A percentile compares a stretch with the other conserved stretches of the same genome.
Evolutionary conservation across 495 filamentous ascomycete genomes (phyloP).

Genomic region (Filosporella fistucella): DNA sequence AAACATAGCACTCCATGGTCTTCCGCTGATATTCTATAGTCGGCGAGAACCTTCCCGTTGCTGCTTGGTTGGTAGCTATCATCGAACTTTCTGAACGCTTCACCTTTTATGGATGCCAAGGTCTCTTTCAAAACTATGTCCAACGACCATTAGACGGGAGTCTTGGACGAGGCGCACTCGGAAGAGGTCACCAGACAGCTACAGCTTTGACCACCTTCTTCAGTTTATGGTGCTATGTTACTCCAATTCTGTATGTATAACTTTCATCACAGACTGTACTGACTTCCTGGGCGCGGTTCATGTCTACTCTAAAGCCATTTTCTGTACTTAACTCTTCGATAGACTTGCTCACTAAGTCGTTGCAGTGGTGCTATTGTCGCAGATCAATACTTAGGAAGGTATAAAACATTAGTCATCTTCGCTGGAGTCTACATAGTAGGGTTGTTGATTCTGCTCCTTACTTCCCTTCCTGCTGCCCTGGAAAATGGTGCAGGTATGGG

Average conservation of each 20-base stretch:
- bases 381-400: slow-evolving; percentile 28
- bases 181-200: slow-evolving; percentile 36
- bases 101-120: slow-evolving; percentile 14
- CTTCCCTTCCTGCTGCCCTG: slow-evolving; percentile 43
- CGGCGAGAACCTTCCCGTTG: slow-evolving; percentile 4
- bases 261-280: background rate
- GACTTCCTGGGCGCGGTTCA: background rate
- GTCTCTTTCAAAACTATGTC: slow-evolving; percentile 18
- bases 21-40: background rate
- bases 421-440: slow-evolving; percentile 38
- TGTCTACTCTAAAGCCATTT: too few species aligned
- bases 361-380: slow-evolving; percentile 24
- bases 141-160: slow-evolving; percentile 9
- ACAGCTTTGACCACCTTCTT: slow-evolving; percentile 49
- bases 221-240: slow-evolving; percentile 35
- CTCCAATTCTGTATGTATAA: background rate
- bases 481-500: slow-evolving; percentile 39
- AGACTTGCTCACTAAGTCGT: background rate
- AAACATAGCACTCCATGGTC: background rate
- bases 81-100: slow-evolving; percentile 13
- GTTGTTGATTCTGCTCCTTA: slow-evolving; percentile 43
- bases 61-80: slow-evolving; percentile 12
- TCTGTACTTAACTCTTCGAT: background rate
- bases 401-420: slow-evolving; percentile 28
- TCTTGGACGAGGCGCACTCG: slow-evolving; percentile 32